These are phyloP conservation scores for Leavenworthia alabamica DNA, from an alignment of 345 rosid species.

Conservation along the genomic window DNA sequence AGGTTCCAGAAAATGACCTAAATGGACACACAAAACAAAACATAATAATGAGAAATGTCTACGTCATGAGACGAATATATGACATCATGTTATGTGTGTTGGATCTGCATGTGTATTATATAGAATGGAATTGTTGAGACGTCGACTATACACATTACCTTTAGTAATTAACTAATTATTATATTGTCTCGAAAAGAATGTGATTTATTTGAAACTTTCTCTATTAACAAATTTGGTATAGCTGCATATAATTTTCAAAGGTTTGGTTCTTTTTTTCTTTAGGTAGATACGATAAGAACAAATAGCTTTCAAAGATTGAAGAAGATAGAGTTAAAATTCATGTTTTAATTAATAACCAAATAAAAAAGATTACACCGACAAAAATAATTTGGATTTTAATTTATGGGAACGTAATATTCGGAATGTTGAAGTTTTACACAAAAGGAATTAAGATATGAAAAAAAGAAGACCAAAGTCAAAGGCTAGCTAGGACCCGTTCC, in stretches of 20 bases:
- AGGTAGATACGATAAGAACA: constrained; percentile 20
- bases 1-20: background rate
- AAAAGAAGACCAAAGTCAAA: constrained; percentile 23
- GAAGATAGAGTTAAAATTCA: background rate
- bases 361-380: constrained; percentile 14
- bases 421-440: constrained; percentile 11
- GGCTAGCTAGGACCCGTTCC: constrained; percentile 16
- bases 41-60: background rate
- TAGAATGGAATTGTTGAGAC: background rate
- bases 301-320: constrained; percentile 19
- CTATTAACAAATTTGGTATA: background rate
- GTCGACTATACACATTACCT: constrained; percentile 3
- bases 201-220: background rate
- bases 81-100: constrained; percentile 6
- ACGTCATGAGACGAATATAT: constrained; percentile 12
- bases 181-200: background rate
- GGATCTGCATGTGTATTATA: background rate
- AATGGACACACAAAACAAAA: background rate
- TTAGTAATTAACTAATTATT: background rate
- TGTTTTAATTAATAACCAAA: constrained; percentile 6
- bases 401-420: constrained; percentile 3
- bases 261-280: background rate
- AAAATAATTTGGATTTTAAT: background rate
- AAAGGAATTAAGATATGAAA: constrained; percentile 7
- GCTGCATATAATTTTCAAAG: constrained; percentile 9